Base-by-base conservation (phyloP, 2,329 filamentous ascomycete species). In the Plenodomus tracheiphilus region DNA sequence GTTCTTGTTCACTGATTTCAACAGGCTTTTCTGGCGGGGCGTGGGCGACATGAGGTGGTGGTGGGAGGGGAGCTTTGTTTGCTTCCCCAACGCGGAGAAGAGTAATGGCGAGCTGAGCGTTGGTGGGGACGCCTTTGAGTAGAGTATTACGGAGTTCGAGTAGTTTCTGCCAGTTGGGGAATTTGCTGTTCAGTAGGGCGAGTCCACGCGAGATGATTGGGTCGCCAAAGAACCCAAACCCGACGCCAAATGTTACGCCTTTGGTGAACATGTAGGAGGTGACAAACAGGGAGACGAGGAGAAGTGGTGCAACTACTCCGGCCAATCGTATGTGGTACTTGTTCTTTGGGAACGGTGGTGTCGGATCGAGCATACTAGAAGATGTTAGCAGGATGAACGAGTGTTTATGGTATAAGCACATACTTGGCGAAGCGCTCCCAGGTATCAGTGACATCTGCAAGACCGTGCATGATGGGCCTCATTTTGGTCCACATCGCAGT, bases 81-180 rank as follows among this genome's bases (percentile, higher is more conserved):
- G 83, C 83, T 72, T 95, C 91, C 35, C 89, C 90, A 22, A 93
- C 85, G 4, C 91, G 87, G 10, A 95, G 82, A 1, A 95, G 79
- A 0, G 90, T 95, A 21, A 95, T 76, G 0, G 89, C 85, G 16
- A 95, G 81, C 65, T 96, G 91, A 3, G 89, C 89, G 65, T 95
- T 94, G 1, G 90, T 96, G 1, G 91, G 91, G 0, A 94, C 85
- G 2, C 89, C 89, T 65, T 88, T 89, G 42, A 96, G 82, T 1
- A 94, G 68, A 0, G 87, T 90, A 28, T 91, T 91, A 51, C 87
- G 81, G 10, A 91, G 73, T 61, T 91, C 85, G 15, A 93, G 76
- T 6, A 90, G 76, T 58, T 87, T 88, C 62, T 89, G 80, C 89
- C 89, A 94, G 58, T 85, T 76, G 1, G 89, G 89, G 58, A 85